phyloP scores from a whole-genome alignment of 192 early-diverging fungal species.

The Rhizoclosmatium sp. region DNA sequence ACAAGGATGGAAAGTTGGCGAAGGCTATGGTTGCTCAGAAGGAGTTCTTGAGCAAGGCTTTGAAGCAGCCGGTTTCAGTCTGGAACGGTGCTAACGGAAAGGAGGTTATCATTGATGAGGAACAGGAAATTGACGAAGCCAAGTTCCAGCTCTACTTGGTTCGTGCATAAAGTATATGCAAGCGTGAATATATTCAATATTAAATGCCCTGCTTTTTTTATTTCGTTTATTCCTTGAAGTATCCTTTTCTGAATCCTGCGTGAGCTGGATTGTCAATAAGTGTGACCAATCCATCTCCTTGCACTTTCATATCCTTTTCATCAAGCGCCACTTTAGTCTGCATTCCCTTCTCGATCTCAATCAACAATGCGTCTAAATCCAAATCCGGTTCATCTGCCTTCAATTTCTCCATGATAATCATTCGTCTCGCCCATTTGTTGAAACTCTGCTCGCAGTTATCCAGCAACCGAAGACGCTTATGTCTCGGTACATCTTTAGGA shows the following conservation, averaged over 20 bases:
- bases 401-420: slow-evolving; percentile 96
- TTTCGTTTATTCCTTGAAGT: not conserved
- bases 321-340: not conserved
- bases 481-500: slow-evolving; percentile 77
- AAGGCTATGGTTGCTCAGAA: slow-evolving; percentile 75
- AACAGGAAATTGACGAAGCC: slow-evolving; percentile 72
- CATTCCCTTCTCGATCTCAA: slow-evolving; percentile 25
- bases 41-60: slow-evolving; percentile 71
- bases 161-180: slow-evolving; percentile 11
- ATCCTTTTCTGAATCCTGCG: not conserved
- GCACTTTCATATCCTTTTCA: slow-evolving; percentile 4
- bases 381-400: slow-evolving; percentile 39
- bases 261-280: slow-evolving; percentile 21
- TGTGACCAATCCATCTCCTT: slow-evolving; percentile 16
- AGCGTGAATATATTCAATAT: no score
- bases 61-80: slow-evolving; percentile 66
- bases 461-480: slow-evolving; percentile 80
- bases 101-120: slow-evolving; percentile 78
- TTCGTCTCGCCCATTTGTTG: slow-evolving; percentile 87
- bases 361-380: slow-evolving; percentile 12
- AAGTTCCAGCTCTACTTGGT: slow-evolving; percentile 34
- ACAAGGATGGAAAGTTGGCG: slow-evolving; percentile 72
- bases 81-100: slow-evolving; percentile 20
- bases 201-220: no score
- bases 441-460: slow-evolving; percentile 96